Base-by-base conservation (phyloP, 768 basidiomycete genomes). In the Termitomyces titanicus region DNA sequence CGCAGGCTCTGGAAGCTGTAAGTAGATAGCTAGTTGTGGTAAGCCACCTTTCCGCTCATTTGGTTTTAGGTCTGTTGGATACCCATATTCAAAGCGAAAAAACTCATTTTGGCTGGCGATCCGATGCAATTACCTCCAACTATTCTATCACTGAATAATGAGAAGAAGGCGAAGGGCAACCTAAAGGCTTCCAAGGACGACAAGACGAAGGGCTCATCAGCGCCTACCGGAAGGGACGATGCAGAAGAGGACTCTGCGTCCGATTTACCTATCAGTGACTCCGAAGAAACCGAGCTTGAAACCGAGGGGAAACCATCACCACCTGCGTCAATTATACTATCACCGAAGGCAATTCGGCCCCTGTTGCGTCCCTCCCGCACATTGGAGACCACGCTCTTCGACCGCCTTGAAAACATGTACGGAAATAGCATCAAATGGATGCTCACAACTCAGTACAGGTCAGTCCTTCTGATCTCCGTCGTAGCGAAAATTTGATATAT, bases 101-200 rank as follows among this genome's bases (percentile, higher is more conserved):
- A 94, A 68, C 74, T 94, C 47, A 88, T 94, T 13, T 75, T 97
- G 24, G 95, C 95, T 1, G 96, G 96, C 0, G 96, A 98, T 70
- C 95, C 94, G 2, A 88, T 93, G 79, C 96, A 98, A 74, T 78
- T 99, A 3, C 94, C 94, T 0, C 96, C 96, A 0, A 99, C 96
- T 0, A 84, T 98, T 45, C 75, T 96, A 27, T 91, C 92, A 5
- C 63, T 82, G 8, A 73, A 83, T 55, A 72, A 73, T 27, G 68
- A 73, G n/a, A 69, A 35, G 39, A 63, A 60, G 40, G 35, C 17
- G 6, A 49, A 38, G n/a, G n/a, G 20, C 12, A 13, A 27, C 17
- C 8, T 17, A 13, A 49, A 37, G 35, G n/a, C 17, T 5, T 6
- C 12, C 8, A 31, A 51, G 37, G 10, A 13, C 31, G 27, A 33